A percentile compares a stretch with the other conserved stretches of the same genome.
Conservation (phyloP, 805 yeast species). For the Suhomyces kilbournensis region DNA sequence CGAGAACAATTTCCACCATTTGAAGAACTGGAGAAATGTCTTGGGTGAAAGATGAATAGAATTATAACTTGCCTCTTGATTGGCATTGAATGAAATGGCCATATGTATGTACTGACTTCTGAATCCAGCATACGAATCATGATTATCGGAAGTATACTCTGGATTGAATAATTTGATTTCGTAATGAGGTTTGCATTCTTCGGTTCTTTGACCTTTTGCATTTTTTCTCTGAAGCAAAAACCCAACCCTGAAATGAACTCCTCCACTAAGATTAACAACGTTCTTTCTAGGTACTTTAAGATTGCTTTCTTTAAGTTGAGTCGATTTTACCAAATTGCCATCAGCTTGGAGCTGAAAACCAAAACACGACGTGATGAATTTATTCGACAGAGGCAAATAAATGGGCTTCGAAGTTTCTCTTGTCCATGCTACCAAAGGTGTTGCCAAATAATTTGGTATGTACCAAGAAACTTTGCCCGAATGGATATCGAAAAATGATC, state of each 20-base stretch:
- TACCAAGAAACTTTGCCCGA: slow-evolving; percentile 65
- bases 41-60: slow-evolving; percentile 75
- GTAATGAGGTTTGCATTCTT: slow-evolving; percentile 56
- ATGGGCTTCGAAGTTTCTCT: slow-evolving; percentile 44
- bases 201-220: slow-evolving; percentile 35
- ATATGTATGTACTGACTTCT: slow-evolving; percentile 40
- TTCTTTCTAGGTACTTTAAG: slow-evolving; percentile 44
- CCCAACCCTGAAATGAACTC: slow-evolving; percentile 56
- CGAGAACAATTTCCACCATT: slow-evolving; percentile 87
- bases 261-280: slow-evolving; percentile 59
- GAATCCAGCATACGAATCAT: slow-evolving; percentile 42
- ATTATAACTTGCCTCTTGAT: slow-evolving; percentile 49
- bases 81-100: slow-evolving; percentile 39
- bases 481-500: slow-evolving; percentile 59
- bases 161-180: slow-evolving; percentile 59
- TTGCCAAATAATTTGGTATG: slow-evolving; percentile 69
- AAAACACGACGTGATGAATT: slow-evolving; percentile 43
- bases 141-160: slow-evolving; percentile 33
- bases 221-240: slow-evolving; percentile 51
- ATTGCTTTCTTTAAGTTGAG: neutral
- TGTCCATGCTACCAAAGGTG: slow-evolving; percentile 54
- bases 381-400: slow-evolving; percentile 44
- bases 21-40: slow-evolving; percentile 62
- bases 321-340: neutral
- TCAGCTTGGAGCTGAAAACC: slow-evolving; percentile 43